Evolutionary conservation across 108 stramenopile species (phyloP).

Genomic region (Nannochloropsis granulata): DNA sequence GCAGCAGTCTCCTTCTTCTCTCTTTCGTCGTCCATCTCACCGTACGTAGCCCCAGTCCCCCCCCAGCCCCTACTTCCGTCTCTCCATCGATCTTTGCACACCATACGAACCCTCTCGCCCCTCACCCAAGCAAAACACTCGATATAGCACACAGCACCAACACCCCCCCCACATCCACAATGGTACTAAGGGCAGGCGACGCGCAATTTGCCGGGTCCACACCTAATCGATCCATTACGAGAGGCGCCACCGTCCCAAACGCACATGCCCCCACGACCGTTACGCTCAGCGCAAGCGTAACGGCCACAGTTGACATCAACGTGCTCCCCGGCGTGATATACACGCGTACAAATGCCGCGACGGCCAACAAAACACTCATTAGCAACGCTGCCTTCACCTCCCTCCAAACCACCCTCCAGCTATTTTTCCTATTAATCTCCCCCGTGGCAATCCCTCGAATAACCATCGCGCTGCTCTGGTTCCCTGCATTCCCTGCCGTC

Average conservation of each 20-base stretch:
- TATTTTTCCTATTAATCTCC: conserved; percentile 19
- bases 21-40: too few relatives aligned
- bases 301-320: conserved; percentile 19
- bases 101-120: not conserved
- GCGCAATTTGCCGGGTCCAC: conserved; percentile 36
- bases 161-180: conserved; percentile 33
- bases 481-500: conserved; percentile 37
- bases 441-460: conserved; percentile 37
- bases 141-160: conserved; percentile 27
- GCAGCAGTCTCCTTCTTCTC: too few relatives aligned
- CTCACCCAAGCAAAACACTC: conserved; percentile 11
- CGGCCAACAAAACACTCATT: conserved; percentile 3
- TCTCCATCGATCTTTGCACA: not conserved
- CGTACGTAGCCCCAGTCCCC: too few relatives aligned
- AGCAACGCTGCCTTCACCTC: conserved; percentile 19
- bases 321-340: conserved; percentile 23
- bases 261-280: conserved; percentile 28
- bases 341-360: conserved; percentile 23
- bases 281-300: conserved; percentile 18
- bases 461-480: conserved; percentile 21
- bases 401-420: conserved; percentile 7
- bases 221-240: conserved; percentile 29
- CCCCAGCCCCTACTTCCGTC: not conserved
- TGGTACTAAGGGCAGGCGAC: conserved; percentile 27
- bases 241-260: conserved; percentile 32